These are phyloP conservation scores for Pneumocystis canis DNA, from an alignment of 1,139 yeast genomes.

Conservation along the genomic window DNA sequence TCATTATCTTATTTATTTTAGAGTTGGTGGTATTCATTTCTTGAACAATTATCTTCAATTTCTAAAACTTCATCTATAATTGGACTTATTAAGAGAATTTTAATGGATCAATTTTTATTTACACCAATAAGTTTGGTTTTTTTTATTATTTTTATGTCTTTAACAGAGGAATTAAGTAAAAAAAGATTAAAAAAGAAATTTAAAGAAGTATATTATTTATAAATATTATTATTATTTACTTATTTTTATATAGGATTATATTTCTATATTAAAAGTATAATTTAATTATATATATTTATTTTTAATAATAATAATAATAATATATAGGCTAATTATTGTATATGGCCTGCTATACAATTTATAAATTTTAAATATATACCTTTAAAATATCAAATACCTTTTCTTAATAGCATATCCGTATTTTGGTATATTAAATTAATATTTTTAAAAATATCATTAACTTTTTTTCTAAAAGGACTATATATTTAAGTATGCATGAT, in stretches of 20 bases:
- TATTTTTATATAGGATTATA: neutral
- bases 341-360: slow-evolving; percentile 76
- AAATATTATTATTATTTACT: neutral
- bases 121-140: slow-evolving; percentile 60
- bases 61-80: slow-evolving; percentile 1
- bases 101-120: slow-evolving; percentile 52
- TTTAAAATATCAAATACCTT: slow-evolving; percentile 8
- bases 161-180: slow-evolving; percentile 39
- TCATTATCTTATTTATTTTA: neutral
- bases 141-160: slow-evolving; percentile 53
- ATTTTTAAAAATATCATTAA: neutral
- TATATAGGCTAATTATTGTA: slow-evolving; percentile 47
- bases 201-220: slow-evolving; percentile 1
- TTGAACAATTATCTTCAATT: slow-evolving; percentile 8
- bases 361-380: slow-evolving; percentile 38
- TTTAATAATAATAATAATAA: slow-evolving; percentile 8
- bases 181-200: slow-evolving; percentile 14
- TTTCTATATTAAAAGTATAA: neutral
- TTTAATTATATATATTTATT: neutral
- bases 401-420: slow-evolving; percentile 1
- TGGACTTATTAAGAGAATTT: slow-evolving; percentile 8
- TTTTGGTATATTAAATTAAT: slow-evolving; percentile 15
- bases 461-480: neutral
- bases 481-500: neutral
- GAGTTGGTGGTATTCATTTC: slow-evolving; percentile 10